Base-by-base conservation (phyloP, 768 basidiomycete species). In the Serendipita sp. region DNA sequence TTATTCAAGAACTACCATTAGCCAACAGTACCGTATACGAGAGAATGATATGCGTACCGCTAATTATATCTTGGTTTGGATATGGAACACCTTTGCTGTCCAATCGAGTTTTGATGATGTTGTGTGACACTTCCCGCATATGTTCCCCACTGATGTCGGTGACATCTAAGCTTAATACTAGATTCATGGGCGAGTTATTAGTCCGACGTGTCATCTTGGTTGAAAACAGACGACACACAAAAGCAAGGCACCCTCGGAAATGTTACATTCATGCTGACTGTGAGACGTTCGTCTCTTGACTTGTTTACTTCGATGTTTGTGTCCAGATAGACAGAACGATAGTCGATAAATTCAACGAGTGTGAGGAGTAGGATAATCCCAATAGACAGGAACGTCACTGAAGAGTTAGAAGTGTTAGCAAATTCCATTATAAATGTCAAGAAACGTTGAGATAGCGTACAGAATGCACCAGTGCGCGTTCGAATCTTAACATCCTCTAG, bases 401-500 rank as follows among this genome's bases (percentile, higher is more conserved):
- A 11, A 45, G 3, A 28, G 41, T 41, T 13, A 5, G 41, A 41
- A 44, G 44, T 35, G 28, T 46, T 63, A 46, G 66, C 34, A 28
- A 63, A 35, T 53, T 67, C 7, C 15, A 58, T 15, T n/a, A 1
- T 7, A 18, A 53, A 53, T 32, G 8, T 24, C 4, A 60, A 60
- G 45, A 48, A 58, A 46, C 38, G 44, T 56, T 44, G 11, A 38
- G 30, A 30, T 28, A 13, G 78, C 89, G 74, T 69, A 95, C 93
- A 79, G 70, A 93, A 78, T 69, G 90, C 95, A 69, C 90, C 94
- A 47, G 89, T 92, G 65, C 93, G 84, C 41, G 96, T 98, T 81
- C 92, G 93, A 77, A 99, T 91, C 78, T 98, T 98, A 68, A 99
- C 96, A 79, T 99, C 96, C 73, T 98, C 96, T 74, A 91, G 90